Percentiles rank a stretch among this genome's conserved stretches.
Evolutionary conservation across 2,329 filamentous ascomycete genomes (phyloP).

Genomic region (Magnaporthiopsis incrustans): DNA sequence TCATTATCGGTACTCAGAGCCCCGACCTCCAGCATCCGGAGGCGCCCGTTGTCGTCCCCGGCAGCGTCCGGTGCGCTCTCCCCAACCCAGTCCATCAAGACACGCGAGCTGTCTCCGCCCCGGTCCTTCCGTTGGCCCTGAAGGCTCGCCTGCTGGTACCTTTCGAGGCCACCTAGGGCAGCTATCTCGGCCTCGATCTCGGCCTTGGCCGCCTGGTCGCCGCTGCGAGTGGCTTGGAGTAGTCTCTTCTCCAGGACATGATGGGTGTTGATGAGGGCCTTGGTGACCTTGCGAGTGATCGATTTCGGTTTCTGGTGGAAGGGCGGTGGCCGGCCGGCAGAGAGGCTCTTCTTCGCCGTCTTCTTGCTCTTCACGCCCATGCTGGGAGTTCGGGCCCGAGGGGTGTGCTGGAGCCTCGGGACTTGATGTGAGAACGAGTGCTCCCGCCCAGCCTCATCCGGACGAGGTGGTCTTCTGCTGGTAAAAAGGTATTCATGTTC

Average conservation of each 20-base stretch:
- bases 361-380: conserved; percentile 42
- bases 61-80: conserved; percentile 10
- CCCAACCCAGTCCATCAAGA: conserved; percentile 56
- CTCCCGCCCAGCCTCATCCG: not conserved
- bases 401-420: not conserved
- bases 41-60: conserved; percentile 16
- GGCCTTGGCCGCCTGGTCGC: conserved; percentile 40
- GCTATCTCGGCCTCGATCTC: conserved; percentile 45
- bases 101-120: conserved; percentile 57
- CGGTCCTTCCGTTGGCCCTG: conserved; percentile 58
- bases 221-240: conserved; percentile 44
- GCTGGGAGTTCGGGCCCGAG: not conserved
- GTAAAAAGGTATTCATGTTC: not conserved
- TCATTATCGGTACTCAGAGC: conserved; percentile 78
- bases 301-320: conserved; percentile 40
- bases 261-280: conserved; percentile 56
- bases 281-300: conserved; percentile 57
- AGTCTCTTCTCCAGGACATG: conserved; percentile 58
- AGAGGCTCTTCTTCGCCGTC: conserved; percentile 36
- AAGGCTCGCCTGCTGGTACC: conserved; percentile 61
- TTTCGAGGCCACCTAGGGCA: conserved; percentile 50
- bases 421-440: not conserved
- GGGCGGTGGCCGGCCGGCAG: conserved; percentile 49
- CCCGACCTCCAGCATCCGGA: conserved; percentile 80
- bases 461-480: not conserved